Conservation (phyloP, 257 asterid species). For the Fraxinus quadrangulata region DNA sequence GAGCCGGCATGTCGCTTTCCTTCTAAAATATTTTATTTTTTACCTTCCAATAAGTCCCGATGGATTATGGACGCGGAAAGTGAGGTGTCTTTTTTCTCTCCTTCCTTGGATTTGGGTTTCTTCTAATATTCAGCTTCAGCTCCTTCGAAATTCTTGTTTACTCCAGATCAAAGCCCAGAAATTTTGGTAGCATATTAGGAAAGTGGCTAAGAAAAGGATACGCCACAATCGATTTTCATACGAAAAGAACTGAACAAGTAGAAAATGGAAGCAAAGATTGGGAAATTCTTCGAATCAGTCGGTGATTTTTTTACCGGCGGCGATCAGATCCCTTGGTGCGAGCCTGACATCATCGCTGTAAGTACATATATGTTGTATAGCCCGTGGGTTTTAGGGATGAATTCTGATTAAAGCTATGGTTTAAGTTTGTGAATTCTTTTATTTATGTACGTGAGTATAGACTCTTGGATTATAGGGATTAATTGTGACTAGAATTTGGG, state of each 20-base stretch:
- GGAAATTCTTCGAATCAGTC: conserved; percentile 64
- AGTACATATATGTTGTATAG: conserved; percentile 19
- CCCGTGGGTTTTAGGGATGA: not conserved
- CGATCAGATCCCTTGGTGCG: conserved; percentile 89
- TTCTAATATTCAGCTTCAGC: not conserved
- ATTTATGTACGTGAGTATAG: not conserved
- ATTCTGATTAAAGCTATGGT: conserved; percentile 22
- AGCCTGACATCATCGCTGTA: conserved; percentile 64
- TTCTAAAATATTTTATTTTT: too few relatives aligned
- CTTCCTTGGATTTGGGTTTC: too few relatives aligned
- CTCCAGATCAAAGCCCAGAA: not conserved
- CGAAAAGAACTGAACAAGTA: not conserved
- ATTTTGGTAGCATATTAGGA: not conserved
- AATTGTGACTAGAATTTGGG: not conserved
- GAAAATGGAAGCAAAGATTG: conserved; percentile 67
- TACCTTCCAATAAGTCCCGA: too few relatives aligned
- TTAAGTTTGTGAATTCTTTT: not conserved
- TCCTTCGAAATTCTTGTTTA: not conserved
- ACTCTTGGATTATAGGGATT: not conserved
- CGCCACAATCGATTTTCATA: not conserved
- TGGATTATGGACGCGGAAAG: too few relatives aligned
- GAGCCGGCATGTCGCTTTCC: too few relatives aligned
- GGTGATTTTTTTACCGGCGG: conserved; percentile 68
- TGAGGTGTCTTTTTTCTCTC: too few relatives aligned
- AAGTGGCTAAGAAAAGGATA: not conserved